These are phyloP conservation scores for Neoarthrinium moseri DNA, from an alignment of 2,329 filamentous ascomycete species.

Conservation along the genomic window DNA sequence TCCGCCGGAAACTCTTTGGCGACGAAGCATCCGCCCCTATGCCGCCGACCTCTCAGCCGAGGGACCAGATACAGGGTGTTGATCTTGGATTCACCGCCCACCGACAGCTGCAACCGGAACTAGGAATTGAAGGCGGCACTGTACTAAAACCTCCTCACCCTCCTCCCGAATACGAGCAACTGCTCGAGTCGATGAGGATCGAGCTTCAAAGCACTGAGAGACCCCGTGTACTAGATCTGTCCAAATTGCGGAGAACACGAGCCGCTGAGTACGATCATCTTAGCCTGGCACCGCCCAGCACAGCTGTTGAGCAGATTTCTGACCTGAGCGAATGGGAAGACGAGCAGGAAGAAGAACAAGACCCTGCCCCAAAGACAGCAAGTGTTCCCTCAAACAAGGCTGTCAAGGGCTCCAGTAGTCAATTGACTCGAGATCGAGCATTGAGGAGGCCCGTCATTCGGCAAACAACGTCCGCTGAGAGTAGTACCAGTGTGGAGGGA, in stretches of 20 bases:
- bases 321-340: conserved; percentile 56
- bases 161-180: conserved; percentile 39
- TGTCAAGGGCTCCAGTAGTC: not conserved
- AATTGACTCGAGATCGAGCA: not conserved
- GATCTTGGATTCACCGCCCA: conserved; percentile 56
- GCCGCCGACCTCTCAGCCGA: conserved; percentile 25
- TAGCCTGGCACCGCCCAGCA: conserved; percentile 3
- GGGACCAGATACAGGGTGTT: conserved; percentile 32
- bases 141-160: conserved; percentile 18
- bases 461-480: not conserved
- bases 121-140: conserved; percentile 19
- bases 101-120: conserved; percentile 43
- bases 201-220: conserved; percentile 35
- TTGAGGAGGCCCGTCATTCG: conserved; percentile 5
- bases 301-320: conserved; percentile 35
- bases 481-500: not conserved
- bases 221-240: conserved; percentile 26
- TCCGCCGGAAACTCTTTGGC: conserved; percentile 50
- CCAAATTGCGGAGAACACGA: conserved; percentile 17
- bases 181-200: conserved; percentile 40
- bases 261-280: conserved; percentile 5
- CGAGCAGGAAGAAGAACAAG: conserved; percentile 26
- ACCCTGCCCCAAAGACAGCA: conserved; percentile 12
- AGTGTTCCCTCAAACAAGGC: conserved; percentile 7
- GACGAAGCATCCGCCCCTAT: conserved; percentile 24